Conservation (phyloP, 495 filamentous ascomycete genomes). For the Rusavskia elegans region DNA sequence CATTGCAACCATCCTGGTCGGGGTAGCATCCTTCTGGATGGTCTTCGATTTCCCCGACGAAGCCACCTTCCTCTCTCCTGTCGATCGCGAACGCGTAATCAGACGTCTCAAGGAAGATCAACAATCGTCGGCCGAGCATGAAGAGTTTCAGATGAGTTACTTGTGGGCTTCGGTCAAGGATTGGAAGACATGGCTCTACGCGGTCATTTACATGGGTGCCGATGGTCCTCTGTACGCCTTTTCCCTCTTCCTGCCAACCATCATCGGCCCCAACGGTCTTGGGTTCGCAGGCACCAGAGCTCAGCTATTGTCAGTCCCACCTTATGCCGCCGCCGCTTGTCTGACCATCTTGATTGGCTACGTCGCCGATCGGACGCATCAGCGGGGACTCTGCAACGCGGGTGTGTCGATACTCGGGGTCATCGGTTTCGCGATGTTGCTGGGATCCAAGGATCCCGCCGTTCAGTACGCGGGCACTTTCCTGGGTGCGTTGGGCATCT, state of each 20-base stretch:
- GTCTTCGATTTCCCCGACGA: conserved; percentile 82
- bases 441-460: conserved; percentile 38
- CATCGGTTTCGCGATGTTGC: conserved; percentile 63
- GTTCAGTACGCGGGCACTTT: conserved; percentile 75
- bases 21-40: conserved; percentile 62
- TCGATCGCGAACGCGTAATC: conserved; percentile 59
- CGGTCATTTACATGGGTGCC: conserved; percentile 64
- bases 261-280: conserved; percentile 39
- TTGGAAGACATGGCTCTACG: conserved; percentile 74
- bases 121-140: conserved; percentile 64
- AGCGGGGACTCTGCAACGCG: conserved; percentile 76
- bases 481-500: conserved; percentile 78
- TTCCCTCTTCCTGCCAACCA: conserved; percentile 76
- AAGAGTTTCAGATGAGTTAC: conserved; percentile 61
- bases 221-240: conserved; percentile 71
- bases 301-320: conserved; percentile 76
- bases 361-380: conserved; percentile 59
- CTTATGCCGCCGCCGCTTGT: conserved; percentile 69
- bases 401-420: conserved; percentile 52
- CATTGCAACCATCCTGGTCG: conserved; percentile 51
- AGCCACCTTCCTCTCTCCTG: conserved; percentile 57
- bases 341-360: conserved; percentile 65
- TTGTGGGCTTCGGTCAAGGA: conserved; percentile 64
- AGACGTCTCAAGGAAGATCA: conserved; percentile 57
- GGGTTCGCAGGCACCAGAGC: conserved; percentile 57